A percentile compares a stretch with the other conserved stretches of the same genome.
phyloP scores from a whole-genome alignment of 345 rosid species.

The Eucalyptus leucophloia region DNA sequence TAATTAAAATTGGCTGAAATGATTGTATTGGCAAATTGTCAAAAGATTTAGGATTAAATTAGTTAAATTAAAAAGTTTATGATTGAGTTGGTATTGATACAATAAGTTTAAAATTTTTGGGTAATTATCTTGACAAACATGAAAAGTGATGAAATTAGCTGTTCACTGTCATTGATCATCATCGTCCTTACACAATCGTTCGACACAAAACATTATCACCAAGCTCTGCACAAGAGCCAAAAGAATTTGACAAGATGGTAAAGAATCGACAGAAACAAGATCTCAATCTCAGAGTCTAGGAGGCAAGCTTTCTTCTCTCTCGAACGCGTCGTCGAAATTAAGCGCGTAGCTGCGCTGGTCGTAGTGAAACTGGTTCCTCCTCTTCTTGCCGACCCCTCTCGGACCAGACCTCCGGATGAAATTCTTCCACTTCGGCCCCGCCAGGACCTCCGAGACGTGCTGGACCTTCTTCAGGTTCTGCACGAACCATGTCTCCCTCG shows the following conservation, averaged over 20 bases:
- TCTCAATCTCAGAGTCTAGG: conserved; percentile 25
- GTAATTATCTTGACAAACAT: not conserved
- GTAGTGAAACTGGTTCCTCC: conserved; percentile 21
- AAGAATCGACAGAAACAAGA: not conserved
- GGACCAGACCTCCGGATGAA: conserved; percentile 28
- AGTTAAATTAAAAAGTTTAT: not conserved
- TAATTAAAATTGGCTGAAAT: not conserved
- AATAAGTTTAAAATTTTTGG: not conserved
- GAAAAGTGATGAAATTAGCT: not conserved
- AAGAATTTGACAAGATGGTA: not conserved
- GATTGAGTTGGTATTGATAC: not conserved
- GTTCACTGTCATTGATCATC: not conserved
- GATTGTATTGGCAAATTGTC: not conserved
- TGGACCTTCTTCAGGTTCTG: conserved; percentile 17
- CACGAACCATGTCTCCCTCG: conserved; percentile 13
- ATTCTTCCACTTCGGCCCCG: conserved; percentile 63
- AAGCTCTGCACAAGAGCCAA: not conserved
- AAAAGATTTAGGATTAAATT: not conserved
- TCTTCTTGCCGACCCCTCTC: conserved; percentile 12
- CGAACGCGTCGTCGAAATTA: conserved; percentile 57
- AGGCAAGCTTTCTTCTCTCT: not conserved
- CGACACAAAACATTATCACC: not conserved
- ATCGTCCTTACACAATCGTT: not conserved
- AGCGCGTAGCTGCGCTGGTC: conserved; percentile 60
- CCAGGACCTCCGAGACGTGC: conserved; percentile 35